phyloP scores from a whole-genome alignment of 495 filamentous ascomycete species.

The Penicillium chermesinum region DNA sequence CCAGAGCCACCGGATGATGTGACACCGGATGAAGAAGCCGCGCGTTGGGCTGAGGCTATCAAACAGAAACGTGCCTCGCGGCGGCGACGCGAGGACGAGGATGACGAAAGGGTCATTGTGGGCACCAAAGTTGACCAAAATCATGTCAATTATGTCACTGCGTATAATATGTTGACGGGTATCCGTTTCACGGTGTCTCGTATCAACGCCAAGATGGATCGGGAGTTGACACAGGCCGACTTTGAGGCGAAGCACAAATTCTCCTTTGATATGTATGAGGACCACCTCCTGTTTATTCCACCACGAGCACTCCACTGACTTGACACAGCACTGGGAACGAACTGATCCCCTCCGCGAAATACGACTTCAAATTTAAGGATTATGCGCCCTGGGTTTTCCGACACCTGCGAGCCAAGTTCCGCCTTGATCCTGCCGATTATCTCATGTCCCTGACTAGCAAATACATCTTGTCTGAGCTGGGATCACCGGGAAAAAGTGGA shows the following conservation, averaged over 20 bases:
- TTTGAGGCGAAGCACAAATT: constrained; percentile 94
- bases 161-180: constrained; percentile 99
- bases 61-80: constrained; percentile 82
- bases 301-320: constrained; percentile 20
- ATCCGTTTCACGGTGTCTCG: constrained; percentile 95
- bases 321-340: constrained; percentile 80
- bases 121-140: constrained; percentile 97
- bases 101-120: constrained; percentile 92
- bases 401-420: constrained; percentile 81
- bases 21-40: constrained; percentile 81
- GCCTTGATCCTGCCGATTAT: constrained; percentile 93
- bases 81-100: constrained; percentile 78
- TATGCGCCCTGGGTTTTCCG: constrained; percentile 99
- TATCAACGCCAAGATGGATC: constrained; percentile 94
- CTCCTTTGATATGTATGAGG: constrained; percentile 95
- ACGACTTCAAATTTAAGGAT: constrained; percentile 99
- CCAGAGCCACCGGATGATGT: constrained; percentile 78
- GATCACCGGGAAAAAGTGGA: constrained; percentile 95
- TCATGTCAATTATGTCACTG: constrained; percentile 95
- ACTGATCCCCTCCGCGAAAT: constrained; percentile 94
- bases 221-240: constrained; percentile 79
- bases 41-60: constrained; percentile 87
- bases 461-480: constrained; percentile 95
- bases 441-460: constrained; percentile 98
- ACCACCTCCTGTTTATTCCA: not conserved